Conservation (phyloP, 192 early-diverging fungal species). For the Coemansia javaensis region DNA sequence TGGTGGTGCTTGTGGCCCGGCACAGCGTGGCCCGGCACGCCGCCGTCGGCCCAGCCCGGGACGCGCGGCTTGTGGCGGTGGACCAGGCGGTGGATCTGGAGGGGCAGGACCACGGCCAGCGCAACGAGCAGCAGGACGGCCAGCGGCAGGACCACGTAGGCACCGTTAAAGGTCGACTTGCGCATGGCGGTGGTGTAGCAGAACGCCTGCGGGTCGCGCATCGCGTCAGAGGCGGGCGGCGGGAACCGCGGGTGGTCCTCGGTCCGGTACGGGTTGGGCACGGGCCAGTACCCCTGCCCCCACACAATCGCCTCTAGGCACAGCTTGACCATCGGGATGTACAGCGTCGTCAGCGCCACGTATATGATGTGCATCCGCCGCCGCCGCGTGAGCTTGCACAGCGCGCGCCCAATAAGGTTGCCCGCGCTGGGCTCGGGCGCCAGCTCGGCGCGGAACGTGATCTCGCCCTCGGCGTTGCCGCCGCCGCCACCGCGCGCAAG, state of each 20-base stretch:
- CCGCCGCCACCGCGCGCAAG: neutral
- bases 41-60: constrained; percentile 43
- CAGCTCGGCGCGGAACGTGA: constrained; percentile 42
- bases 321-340: constrained; percentile 49
- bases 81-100: constrained; percentile 31
- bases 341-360: constrained; percentile 47
- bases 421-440: constrained; percentile 19
- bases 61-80: constrained; percentile 30
- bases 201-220: constrained; percentile 25
- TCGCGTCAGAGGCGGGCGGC: constrained; percentile 2
- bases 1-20: constrained; percentile 15
- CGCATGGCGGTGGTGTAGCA: constrained; percentile 53
- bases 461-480: neutral
- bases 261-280: constrained; percentile 43
- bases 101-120: constrained; percentile 30
- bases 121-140: constrained; percentile 29
- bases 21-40: constrained; percentile 24
- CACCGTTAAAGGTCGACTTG: constrained; percentile 31
- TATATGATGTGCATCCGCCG: constrained; percentile 37
- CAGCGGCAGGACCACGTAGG: constrained; percentile 40
- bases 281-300: constrained; percentile 50
- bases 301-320: constrained; percentile 50
- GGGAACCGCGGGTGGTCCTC: constrained; percentile 30
- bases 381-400: constrained; percentile 21
- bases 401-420: constrained; percentile 33